phyloP scores from a whole-genome alignment of 148 eudicot species.

The Heliosperma pusillum region DNA sequence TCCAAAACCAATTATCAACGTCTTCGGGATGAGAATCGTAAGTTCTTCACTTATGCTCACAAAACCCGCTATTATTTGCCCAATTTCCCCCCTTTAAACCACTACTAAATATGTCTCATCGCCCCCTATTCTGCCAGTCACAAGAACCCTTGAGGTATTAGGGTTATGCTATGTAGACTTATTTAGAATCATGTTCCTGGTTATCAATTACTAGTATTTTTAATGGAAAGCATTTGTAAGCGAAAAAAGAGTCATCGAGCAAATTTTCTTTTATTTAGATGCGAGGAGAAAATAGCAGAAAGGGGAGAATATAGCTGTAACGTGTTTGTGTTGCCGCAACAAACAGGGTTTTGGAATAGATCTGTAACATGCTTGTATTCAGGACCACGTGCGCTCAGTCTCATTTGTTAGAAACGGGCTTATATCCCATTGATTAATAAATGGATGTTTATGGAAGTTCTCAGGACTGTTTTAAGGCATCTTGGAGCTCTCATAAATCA shows the following conservation, averaged over 20 bases:
- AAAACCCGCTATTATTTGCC: no score
- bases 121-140: background rate
- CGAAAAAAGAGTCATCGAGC: background rate
- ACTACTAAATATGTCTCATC: no score
- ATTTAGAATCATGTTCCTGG: background rate
- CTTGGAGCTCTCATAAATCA: conserved; percentile 94
- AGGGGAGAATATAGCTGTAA: background rate
- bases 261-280: no score
- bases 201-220: no score
- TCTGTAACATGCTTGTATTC: background rate
- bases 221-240: no score
- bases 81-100: no score
- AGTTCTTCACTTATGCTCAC: no score
- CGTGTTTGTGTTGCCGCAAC: background rate
- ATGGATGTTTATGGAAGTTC: conserved; percentile 44
- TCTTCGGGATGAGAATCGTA: no score
- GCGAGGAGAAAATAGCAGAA: background rate
- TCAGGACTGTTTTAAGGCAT: conserved; percentile 95
- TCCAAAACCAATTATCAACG: no score
- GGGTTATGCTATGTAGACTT: background rate
- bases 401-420: background rate
- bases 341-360: background rate
- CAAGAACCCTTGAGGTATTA: background rate
- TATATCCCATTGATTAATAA: conserved; percentile 18
- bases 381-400: background rate